Conservation (phyloP, 2,329 filamentous ascomycete species). For the Trichocomaceae sp. region DNA sequence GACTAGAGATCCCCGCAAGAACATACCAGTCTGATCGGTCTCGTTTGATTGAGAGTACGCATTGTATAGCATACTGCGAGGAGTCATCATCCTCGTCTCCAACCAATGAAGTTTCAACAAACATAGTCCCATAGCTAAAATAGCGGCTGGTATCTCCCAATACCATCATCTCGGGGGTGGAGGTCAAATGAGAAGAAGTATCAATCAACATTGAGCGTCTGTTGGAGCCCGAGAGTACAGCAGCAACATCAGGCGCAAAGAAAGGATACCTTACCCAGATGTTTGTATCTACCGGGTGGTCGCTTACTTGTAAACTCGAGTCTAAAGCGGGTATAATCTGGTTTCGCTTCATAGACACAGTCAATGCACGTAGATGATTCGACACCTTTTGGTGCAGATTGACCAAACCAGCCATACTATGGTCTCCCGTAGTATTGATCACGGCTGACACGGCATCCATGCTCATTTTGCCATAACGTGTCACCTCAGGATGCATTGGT, state of each 20-base stretch:
- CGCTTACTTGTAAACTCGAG: conserved; percentile 60
- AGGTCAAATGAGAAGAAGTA: conserved; percentile 39
- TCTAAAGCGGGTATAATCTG: conserved; percentile 61
- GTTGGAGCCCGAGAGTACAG: conserved; percentile 59
- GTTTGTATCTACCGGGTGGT: conserved; percentile 69
- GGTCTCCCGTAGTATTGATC: conserved; percentile 41
- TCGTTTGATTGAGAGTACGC: conserved; percentile 68
- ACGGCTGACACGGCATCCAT: conserved; percentile 36
- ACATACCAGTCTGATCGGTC: conserved; percentile 62
- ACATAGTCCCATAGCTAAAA: conserved; percentile 75
- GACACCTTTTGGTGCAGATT: conserved; percentile 50
- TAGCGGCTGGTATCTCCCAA: conserved; percentile 65
- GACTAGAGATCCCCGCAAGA: conserved; percentile 68
- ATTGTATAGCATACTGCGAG: conserved; percentile 63
- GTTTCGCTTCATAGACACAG: conserved; percentile 78
- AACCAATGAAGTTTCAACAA: conserved; percentile 66
- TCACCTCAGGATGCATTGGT: conserved; percentile 34
- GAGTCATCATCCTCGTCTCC: conserved; percentile 60
- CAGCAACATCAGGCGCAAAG: conserved; percentile 64
- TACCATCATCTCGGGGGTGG: conserved; percentile 63
- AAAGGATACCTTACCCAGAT: conserved; percentile 76
- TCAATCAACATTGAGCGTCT: conserved; percentile 41
- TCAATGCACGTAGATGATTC: conserved; percentile 64
- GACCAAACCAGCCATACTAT: conserved; percentile 40
- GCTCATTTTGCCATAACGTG: conserved; percentile 33